phyloP scores from a whole-genome alignment of 768 basidiomycete genomes.

The Pleurotus ostreatus region DNA sequence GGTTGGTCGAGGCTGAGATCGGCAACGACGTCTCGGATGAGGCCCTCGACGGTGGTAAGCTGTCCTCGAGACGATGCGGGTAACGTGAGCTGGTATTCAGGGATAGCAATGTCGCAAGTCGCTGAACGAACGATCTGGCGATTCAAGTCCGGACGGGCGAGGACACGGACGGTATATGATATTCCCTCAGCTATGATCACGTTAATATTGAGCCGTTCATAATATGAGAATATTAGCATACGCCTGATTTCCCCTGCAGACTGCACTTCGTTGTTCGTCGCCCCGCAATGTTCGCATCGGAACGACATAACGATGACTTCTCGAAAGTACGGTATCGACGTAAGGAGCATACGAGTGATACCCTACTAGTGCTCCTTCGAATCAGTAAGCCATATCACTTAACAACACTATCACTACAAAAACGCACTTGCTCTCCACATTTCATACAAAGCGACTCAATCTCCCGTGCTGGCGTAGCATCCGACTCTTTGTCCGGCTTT shows the following conservation, averaged over 20 bases:
- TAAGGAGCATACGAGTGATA: conserved; percentile 81
- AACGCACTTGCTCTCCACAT: conserved; percentile 81
- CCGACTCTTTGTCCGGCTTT: conserved; percentile 32
- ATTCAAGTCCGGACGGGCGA: conserved; percentile 73
- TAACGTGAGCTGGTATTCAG: conserved; percentile 88
- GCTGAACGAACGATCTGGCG: conserved; percentile 91
- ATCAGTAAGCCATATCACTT: conserved; percentile 12
- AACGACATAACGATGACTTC: conserved; percentile 98
- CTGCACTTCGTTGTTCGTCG: conserved; percentile 90
- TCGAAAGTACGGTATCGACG: conserved; percentile 91
- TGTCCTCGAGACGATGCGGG: conserved; percentile 82
- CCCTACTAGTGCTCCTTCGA: conserved; percentile 52
- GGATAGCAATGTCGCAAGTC: conserved; percentile 75
- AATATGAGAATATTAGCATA: too few species aligned
- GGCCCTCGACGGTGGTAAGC: conserved; percentile 94
- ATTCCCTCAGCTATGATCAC: conserved; percentile 67
- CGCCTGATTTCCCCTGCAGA: conserved; percentile 84
- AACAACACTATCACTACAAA: neutral
- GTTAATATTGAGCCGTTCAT: too few species aligned
- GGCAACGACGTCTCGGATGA: conserved; percentile 74
- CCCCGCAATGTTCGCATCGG: conserved; percentile 90
- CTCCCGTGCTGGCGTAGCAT: conserved; percentile 72
- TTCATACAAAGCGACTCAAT: conserved; percentile 93
- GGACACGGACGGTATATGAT: conserved; percentile 76
- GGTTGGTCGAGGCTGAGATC: conserved; percentile 85